Conservation (phyloP, 2,329 filamentous ascomycete genomes). For the Cryphonectria parasitica region DNA sequence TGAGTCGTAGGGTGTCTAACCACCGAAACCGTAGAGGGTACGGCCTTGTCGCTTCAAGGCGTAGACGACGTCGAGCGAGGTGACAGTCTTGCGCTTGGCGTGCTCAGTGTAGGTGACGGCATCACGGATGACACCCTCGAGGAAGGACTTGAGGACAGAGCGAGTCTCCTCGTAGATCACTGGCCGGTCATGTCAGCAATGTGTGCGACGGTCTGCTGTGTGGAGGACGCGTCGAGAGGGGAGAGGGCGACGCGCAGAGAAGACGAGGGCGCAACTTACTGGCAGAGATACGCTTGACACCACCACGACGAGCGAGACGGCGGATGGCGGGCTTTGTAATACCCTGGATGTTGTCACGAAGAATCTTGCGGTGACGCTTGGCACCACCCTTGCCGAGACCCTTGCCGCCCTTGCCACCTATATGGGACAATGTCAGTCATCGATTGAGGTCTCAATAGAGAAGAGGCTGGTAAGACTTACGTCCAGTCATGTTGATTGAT, state of each 20-base stretch:
- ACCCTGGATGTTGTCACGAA: conserved; percentile 99
- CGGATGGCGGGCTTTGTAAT: conserved; percentile 98
- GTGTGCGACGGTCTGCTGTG: neutral
- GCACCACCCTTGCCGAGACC: conserved; percentile 97
- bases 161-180: conserved; percentile 86
- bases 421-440: conserved; percentile 40
- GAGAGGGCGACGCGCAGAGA: neutral
- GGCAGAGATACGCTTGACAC: conserved; percentile 99
- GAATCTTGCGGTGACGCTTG: conserved; percentile 99
- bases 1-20: conserved; percentile 56
- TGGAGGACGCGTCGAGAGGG: neutral
- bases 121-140: conserved; percentile 79
- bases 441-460: neutral
- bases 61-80: conserved; percentile 69
- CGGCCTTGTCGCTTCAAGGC: conserved; percentile 71
- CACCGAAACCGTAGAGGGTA: conserved; percentile 88
- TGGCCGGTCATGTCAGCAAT: conserved; percentile 36
- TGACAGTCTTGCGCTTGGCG: conserved; percentile 82
- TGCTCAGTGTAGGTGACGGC: conserved; percentile 83
- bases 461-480: conserved; percentile 34
- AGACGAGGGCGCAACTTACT: conserved; percentile 58
- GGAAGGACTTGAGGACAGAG: conserved; percentile 82
- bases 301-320: conserved; percentile 97
- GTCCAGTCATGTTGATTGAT: conserved; percentile 41
- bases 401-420: conserved; percentile 95